These are phyloP conservation scores for Claviceps purpurea DNA, from an alignment of 2,329 filamentous ascomycete genomes.

Conservation along the genomic window DNA sequence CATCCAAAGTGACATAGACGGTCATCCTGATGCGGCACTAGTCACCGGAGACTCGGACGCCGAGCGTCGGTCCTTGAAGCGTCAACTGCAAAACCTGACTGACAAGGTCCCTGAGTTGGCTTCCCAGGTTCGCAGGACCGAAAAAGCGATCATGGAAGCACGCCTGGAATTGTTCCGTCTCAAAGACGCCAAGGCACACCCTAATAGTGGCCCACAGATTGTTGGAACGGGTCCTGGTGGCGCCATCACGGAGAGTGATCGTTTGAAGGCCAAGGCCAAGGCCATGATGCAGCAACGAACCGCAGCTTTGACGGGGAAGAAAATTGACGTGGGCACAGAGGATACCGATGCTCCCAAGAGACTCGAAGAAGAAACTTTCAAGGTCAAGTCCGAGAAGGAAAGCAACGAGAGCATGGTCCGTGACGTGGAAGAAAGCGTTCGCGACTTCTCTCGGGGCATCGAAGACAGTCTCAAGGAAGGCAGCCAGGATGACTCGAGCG, in stretches of 20 bases:
- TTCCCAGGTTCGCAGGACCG: constrained; percentile 79
- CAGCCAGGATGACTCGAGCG: constrained; percentile 57
- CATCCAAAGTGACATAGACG: constrained; percentile 88
- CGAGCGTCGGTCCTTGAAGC: constrained; percentile 71
- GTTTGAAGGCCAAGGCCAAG: constrained; percentile 86
- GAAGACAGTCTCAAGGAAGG: constrained; percentile 82
- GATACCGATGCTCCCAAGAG: constrained; percentile 70
- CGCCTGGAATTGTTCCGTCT: constrained; percentile 86
- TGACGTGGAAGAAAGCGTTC: constrained; percentile 92
- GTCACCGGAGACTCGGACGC: constrained; percentile 70
- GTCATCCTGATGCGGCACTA: constrained; percentile 63
- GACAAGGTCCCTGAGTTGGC: constrained; percentile 87
- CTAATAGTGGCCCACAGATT: constrained; percentile 64
- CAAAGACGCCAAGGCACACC: constrained; percentile 84
- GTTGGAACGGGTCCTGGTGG: constrained; percentile 90
- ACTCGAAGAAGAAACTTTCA: constrained; percentile 76
- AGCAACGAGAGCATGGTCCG: constrained; percentile 93
- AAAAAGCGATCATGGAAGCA: constrained; percentile 85
- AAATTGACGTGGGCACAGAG: constrained; percentile 54
- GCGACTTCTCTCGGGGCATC: constrained; percentile 71
- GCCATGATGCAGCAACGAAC: constrained; percentile 98
- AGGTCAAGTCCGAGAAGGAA: constrained; percentile 72
- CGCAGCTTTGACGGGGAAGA: constrained; percentile 79
- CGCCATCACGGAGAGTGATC: constrained; percentile 79
- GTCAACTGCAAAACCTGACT: constrained; percentile 76